Evolutionary conservation across 805 yeast genomes (phyloP).

Genomic region (Kazachstania bromeliacearum): DNA sequence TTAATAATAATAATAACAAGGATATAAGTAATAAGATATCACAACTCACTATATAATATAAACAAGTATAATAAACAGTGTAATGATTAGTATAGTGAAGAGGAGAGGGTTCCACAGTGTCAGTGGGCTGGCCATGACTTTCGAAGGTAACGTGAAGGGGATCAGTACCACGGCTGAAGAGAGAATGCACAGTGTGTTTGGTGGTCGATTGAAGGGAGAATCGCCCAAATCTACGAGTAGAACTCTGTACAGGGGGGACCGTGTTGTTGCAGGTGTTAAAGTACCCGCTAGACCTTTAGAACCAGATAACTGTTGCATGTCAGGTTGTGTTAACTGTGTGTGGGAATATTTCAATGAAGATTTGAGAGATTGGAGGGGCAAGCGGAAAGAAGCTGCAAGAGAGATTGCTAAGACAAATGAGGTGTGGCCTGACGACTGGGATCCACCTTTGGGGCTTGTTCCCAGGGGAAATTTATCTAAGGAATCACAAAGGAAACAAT

Average conservation of each 20-base stretch:
- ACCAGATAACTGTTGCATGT: constrained; percentile 96
- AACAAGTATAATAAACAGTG: no score
- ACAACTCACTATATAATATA: no score
- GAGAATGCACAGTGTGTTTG: constrained; percentile 42
- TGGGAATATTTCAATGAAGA: constrained; percentile 93
- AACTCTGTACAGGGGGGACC: constrained; percentile 10
- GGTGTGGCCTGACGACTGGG: constrained; percentile 57
- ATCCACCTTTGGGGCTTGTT: constrained; percentile 38
- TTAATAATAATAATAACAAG: no score
- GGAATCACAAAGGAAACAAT: constrained; percentile 4
- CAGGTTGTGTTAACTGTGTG: constrained; percentile 93
- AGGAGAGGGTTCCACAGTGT: no score
- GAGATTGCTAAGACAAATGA: constrained; percentile 34
- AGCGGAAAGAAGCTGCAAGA: constrained; percentile 51
- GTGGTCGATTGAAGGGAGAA: constrained; percentile 48
- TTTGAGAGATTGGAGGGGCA: constrained; percentile 65
- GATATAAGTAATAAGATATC: no score
- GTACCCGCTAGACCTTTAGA: constrained; percentile 82
- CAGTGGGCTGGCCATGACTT: constrained; percentile 17
- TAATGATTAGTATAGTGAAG: no score
- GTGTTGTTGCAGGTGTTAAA: constrained; percentile 46
- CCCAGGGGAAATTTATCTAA: constrained; percentile 32
- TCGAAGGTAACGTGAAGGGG: constrained; percentile 30
- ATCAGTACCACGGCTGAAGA: constrained; percentile 35
- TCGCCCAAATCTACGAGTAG: constrained; percentile 33